phyloP scores from a whole-genome alignment of 805 yeast genomes.

The Ogataea glucozyma region DNA sequence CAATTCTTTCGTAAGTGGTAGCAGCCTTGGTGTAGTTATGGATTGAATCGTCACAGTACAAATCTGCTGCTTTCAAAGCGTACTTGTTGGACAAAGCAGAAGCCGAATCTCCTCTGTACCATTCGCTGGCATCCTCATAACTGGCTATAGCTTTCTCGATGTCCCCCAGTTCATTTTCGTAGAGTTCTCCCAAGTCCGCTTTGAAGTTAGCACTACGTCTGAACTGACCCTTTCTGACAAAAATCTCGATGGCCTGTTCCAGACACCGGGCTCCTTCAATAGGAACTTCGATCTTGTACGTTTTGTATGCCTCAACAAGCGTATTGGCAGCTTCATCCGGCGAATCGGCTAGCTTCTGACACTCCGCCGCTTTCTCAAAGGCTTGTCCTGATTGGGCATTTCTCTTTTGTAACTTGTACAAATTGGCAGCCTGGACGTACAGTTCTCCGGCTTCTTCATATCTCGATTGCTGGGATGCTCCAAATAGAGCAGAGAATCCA shows the following conservation, averaged over 20 bases:
- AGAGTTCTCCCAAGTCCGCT: slow-evolving; percentile 84
- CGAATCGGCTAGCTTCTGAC: slow-evolving; percentile 70
- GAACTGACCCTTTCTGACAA: slow-evolving; percentile 90
- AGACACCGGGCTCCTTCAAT: slow-evolving; percentile 75
- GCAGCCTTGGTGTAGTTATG: slow-evolving; percentile 79
- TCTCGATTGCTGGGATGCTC: slow-evolving; percentile 60
- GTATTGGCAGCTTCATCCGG: slow-evolving; percentile 92
- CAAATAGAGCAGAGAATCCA: slow-evolving; percentile 67
- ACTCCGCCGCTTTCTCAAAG: slow-evolving; percentile 82
- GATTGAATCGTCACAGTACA: slow-evolving; percentile 60
- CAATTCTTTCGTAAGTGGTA: slow-evolving; percentile 73
- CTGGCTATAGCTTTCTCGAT: slow-evolving; percentile 66
- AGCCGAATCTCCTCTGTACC: slow-evolving; percentile 93
- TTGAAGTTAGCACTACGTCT: slow-evolving; percentile 95
- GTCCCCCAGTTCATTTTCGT: slow-evolving; percentile 75
- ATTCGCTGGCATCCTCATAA: slow-evolving; percentile 93
- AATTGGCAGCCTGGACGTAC: slow-evolving; percentile 91
- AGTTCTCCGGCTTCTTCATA: slow-evolving; percentile 92
- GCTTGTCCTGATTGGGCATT: slow-evolving; percentile 74
- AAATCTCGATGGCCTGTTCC: slow-evolving; percentile 74
- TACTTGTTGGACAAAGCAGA: slow-evolving; percentile 88
- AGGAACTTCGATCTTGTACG: slow-evolving; percentile 74
- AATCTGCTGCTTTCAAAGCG: slow-evolving; percentile 84
- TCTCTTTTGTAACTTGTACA: slow-evolving; percentile 75
- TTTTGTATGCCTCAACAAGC: slow-evolving; percentile 86